phyloP scores from a whole-genome alignment of 495 filamentous ascomycete species.

The Xylaria curta region DNA sequence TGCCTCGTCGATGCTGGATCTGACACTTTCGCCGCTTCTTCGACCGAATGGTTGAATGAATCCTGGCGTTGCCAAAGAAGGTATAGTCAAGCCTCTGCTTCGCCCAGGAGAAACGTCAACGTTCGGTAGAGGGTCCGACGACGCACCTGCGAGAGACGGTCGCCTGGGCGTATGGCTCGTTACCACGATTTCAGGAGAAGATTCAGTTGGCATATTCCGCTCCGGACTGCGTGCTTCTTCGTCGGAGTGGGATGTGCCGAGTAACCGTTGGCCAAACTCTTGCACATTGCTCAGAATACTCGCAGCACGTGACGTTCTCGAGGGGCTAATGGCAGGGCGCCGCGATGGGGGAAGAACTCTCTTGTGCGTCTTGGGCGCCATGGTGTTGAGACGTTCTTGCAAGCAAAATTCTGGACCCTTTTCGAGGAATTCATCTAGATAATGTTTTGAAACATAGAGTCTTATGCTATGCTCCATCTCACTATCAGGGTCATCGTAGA shows the following conservation, averaged over 20 bases:
- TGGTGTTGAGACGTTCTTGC: conserved; percentile 47
- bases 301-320: conserved; percentile 25
- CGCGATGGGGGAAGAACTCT: conserved; percentile 19
- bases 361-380: conserved; percentile 30
- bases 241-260: conserved; percentile 27
- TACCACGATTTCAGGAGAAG: conserved; percentile 47
- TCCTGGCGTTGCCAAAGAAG: conserved; percentile 34
- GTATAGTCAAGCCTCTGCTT: conserved; percentile 38
- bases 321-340: conserved; percentile 25
- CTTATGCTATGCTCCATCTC: conserved; percentile 54
- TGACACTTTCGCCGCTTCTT: conserved; percentile 28
- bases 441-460: conserved; percentile 60
- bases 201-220: conserved; percentile 12
- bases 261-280: conserved; percentile 33
- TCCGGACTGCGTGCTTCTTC: conserved; percentile 18
- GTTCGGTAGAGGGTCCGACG: conserved; percentile 33
- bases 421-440: conserved; percentile 55
- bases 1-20: conserved; percentile 13
- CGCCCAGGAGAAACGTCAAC: conserved; percentile 21
- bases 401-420: conserved; percentile 53
- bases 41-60: conserved; percentile 41
- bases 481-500: conserved; percentile 62
- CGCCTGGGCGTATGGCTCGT: conserved; percentile 37
- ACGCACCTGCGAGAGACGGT: conserved; percentile 31
- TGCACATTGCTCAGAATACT: conserved; percentile 36